phyloP scores from a whole-genome alignment of 129 eudicot species.

The Tagetes erecta region DNA sequence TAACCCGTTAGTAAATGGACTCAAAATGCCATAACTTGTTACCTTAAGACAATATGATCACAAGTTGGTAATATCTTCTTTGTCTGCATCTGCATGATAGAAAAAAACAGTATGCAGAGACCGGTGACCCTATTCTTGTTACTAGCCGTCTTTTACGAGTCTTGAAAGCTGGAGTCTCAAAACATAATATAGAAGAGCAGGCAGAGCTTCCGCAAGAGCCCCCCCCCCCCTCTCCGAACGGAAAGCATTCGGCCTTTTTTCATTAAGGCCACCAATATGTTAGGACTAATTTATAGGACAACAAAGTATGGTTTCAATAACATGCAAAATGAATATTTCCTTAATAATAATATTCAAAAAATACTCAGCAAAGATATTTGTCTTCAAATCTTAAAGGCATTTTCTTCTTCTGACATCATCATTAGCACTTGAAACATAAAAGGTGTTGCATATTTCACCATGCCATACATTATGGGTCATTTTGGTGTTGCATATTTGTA shows the following conservation, averaged over 20 bases:
- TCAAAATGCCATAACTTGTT: constrained; percentile 16
- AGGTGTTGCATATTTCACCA: constrained; percentile 3
- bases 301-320: not conserved
- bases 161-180: constrained; percentile 8
- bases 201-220: too few species aligned
- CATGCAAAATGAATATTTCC: not conserved
- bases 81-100: constrained; percentile 81
- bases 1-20: not conserved
- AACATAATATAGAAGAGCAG: not conserved
- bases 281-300: not conserved
- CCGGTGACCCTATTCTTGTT: too few species aligned
- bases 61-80: constrained; percentile 64
- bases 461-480: not conserved
- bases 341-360: not conserved
- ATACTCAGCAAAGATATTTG: not conserved
- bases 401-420: constrained; percentile 17
- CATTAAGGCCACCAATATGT: not conserved
- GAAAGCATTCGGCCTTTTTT: not conserved
- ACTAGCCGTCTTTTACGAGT: too few species aligned
- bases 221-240: too few species aligned
- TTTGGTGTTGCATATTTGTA: not conserved
- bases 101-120: constrained; percentile 10
- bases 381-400: not conserved
- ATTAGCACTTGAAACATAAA: constrained; percentile 41
- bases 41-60: constrained; percentile 61